Conservation (phyloP, 1,284 basidiomycete genomes). For the Trichosporon sp. region DNA sequence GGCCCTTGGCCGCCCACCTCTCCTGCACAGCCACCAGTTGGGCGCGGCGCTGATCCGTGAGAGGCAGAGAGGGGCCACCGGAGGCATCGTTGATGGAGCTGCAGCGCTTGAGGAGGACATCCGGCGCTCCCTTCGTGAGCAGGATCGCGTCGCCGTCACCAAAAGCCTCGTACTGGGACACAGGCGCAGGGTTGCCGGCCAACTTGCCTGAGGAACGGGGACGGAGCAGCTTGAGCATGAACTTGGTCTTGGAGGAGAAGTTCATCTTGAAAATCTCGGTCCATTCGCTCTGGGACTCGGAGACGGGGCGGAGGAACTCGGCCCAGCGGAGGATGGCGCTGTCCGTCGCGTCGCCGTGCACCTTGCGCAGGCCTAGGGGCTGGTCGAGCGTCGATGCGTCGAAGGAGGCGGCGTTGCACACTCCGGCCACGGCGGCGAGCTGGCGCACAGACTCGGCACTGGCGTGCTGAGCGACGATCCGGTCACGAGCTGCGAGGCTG, state of each 20-base stretch:
- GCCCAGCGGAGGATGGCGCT: constrained; percentile 66
- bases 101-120: constrained; percentile 63
- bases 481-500: constrained; percentile 46
- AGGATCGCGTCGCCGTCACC: constrained; percentile 51
- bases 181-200: constrained; percentile 1
- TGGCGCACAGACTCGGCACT: constrained; percentile 40
- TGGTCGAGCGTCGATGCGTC: constrained; percentile 55
- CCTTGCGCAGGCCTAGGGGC: constrained; percentile 58
- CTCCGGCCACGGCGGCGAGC: constrained; percentile 60
- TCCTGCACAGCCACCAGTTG: constrained; percentile 59
- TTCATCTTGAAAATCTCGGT: constrained; percentile 57
- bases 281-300: constrained; percentile 52
- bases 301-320: constrained; percentile 58
- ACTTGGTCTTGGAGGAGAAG: constrained; percentile 71
- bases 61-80: constrained; percentile 54
- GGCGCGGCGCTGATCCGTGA: constrained; percentile 47
- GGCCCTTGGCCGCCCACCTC: constrained; percentile 63
- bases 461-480: constrained; percentile 33
- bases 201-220: background rate
- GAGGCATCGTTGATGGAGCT: constrained; percentile 54
- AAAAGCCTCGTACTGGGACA: constrained; percentile 32
- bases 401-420: constrained; percentile 68
- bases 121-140: constrained; percentile 65
- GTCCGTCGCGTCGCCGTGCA: constrained; percentile 68
- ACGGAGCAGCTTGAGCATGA: constrained; percentile 62